phyloP scores from a whole-genome alignment of 2,329 filamentous ascomycete species.

The Arthrobotrys entomopaga region DNA sequence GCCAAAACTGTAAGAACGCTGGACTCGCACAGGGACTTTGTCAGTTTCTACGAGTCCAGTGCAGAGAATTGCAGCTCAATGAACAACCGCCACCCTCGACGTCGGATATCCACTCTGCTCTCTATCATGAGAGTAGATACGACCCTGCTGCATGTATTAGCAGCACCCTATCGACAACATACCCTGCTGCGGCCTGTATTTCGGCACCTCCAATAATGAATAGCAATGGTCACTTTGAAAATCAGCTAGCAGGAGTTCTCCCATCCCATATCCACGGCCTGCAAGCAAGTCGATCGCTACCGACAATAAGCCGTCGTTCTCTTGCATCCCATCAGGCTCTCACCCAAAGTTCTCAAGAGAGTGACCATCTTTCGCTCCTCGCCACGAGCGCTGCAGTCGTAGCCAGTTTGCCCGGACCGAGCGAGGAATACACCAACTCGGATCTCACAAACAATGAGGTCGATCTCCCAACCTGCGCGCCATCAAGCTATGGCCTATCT shows the following conservation, averaged over 20 bases:
- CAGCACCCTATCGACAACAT: constrained; percentile 1
- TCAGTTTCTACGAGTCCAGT: constrained; percentile 78
- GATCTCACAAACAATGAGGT: constrained; percentile 1
- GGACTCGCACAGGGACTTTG: constrained; percentile 72
- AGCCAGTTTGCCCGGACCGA: background rate
- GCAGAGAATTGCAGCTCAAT: constrained; percentile 17
- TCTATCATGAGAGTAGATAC: constrained; percentile 3
- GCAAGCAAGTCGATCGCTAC: constrained; percentile 20
- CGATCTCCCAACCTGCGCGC: constrained; percentile 4
- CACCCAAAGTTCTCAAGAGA: constrained; percentile 2
- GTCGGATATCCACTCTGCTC: background rate
- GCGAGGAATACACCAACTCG: constrained; percentile 3
- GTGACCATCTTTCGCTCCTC: constrained; percentile 24
- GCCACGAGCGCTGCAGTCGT: constrained; percentile 24
- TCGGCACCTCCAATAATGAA: constrained; percentile 30
- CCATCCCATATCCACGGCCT: constrained; percentile 1
- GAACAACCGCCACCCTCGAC: background rate
- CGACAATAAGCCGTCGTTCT: constrained; percentile 13
- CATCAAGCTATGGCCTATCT: background rate
- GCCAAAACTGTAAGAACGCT: constrained; percentile 81
- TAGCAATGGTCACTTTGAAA: constrained; percentile 3
- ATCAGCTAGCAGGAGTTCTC: background rate
- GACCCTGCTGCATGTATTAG: background rate
- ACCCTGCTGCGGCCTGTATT: constrained; percentile 9
- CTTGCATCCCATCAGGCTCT: background rate